Conservation (phyloP, 768 basidiomycete species). For the Hygrophoropsis aurantiaca region DNA sequence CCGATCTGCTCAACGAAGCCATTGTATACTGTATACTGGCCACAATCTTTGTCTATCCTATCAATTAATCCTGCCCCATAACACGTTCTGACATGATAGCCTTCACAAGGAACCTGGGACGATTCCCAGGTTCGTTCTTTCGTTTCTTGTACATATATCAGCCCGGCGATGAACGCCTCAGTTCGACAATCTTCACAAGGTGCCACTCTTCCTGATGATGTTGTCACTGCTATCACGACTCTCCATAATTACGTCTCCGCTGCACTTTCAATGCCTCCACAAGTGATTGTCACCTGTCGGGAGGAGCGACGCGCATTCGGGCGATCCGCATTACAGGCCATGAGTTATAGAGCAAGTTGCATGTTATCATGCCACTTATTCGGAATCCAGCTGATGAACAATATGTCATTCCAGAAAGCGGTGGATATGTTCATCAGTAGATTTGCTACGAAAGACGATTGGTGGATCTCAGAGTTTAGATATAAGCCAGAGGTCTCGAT, state of each 20-base stretch:
- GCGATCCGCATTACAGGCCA: conserved; percentile 26
- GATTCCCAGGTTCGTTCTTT: background rate
- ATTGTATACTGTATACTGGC: too few species aligned
- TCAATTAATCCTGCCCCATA: too few species aligned
- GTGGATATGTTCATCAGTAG: conserved; percentile 31
- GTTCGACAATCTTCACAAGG: conserved; percentile 19
- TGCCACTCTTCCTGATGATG: conserved; percentile 23
- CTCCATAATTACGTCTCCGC: conserved; percentile 30
- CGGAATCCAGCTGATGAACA: conserved; percentile 8
- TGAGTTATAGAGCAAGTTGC: conserved; percentile 31
- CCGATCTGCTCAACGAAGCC: too few species aligned
- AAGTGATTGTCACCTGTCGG: conserved; percentile 31
- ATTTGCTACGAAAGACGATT: conserved; percentile 33
- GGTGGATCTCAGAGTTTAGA: conserved; percentile 34
- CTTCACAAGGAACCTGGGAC: too few species aligned
- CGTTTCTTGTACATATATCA: background rate
- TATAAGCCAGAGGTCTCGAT: conserved; percentile 34
- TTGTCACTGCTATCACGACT: conserved; percentile 24
- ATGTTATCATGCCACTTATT: background rate
- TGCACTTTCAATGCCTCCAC: conserved; percentile 27
- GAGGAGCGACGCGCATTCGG: conserved; percentile 31
- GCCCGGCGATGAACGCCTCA: conserved; percentile 6
- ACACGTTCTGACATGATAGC: too few species aligned
- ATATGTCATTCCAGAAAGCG: conserved; percentile 22
- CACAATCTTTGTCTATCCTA: too few species aligned